Evolutionary conservation across 768 basidiomycete species (phyloP), one percentile per base, ranked within the genome.

Genomic region (Harrya chromipes): DNA sequence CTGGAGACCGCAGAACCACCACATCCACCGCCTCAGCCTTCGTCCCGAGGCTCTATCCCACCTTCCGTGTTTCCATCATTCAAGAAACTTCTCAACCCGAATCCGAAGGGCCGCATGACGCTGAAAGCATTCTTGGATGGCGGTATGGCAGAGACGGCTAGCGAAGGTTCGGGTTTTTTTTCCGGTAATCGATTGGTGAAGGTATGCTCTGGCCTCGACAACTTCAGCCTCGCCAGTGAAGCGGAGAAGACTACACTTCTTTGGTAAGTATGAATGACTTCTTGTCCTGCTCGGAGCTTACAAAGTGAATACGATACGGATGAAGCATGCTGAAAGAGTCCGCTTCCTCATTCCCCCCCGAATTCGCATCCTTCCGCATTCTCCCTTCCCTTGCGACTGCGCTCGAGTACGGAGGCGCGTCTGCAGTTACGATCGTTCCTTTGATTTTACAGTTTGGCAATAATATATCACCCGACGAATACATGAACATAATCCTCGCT

Each of bases 61-160:
- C 60, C 67, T 3, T 59, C 80, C 0, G 64, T 97, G 2, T 97
- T 95, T 66, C 78, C 85, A 0, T 74, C 79, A 1, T 94, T 87
- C 77, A 94, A 93, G 68, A 85, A 83, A 43, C 82, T 99, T 33
- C 76, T 98, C 14, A 93, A 93, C 60, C 95, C 95, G 1, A 94
- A 84, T 64, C 83, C 90, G 0, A 90, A 85, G 62, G 77, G 81
- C 1, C 82, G 97, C 19, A 70, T 94, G 59, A 79, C 85, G 1
- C 76, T 88, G 0, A 87, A 89, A 56, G 72, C 73, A 2, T 91
- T 98, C 66, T 74, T 97, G 14, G 85, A 89, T 19, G 70, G 81
- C 4, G 92, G 90, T n/a, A 87, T 87, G 83, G 73, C 78, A 7
- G 81, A 86, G 45, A 79, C 77, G 2, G 69, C 65, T 0, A 75